Percentiles rank a stretch among this genome's conserved stretches.
Conservation (phyloP, 202 grass and related monocot genomes). For the Musa balbisiana region DNA sequence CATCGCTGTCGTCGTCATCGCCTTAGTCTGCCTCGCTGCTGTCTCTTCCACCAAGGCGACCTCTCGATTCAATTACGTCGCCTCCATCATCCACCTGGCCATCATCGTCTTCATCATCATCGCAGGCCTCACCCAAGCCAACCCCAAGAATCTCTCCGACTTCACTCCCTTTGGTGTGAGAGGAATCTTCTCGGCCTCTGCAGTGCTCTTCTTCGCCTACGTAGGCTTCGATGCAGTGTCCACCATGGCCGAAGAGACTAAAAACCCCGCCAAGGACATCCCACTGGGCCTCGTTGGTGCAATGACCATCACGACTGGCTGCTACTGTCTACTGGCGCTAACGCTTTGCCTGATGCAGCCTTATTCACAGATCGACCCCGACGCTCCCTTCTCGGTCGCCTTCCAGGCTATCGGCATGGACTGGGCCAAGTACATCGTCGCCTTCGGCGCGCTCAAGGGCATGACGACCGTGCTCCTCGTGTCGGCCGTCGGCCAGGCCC, state of each 20-base stretch:
- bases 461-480: slow-evolving; percentile 18
- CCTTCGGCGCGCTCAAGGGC: slow-evolving; percentile 21
- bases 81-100: slow-evolving; percentile 6
- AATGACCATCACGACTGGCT: neutral
- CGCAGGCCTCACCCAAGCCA: slow-evolving; percentile 8
- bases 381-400: slow-evolving; percentile 11
- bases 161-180: slow-evolving; percentile 6
- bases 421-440: slow-evolving; percentile 29
- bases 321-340: neutral
- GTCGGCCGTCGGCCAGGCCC: slow-evolving; percentile 15
- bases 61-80: slow-evolving; percentile 19
- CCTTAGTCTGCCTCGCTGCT: neutral
- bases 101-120: slow-evolving; percentile 19
- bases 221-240: slow-evolving; percentile 19
- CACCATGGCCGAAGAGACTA: slow-evolving; percentile 22
- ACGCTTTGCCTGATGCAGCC: slow-evolving; percentile 12
- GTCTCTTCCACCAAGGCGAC: slow-evolving; percentile 8
- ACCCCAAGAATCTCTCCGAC: neutral
- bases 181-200: slow-evolving; percentile 5
- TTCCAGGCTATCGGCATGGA: slow-evolving; percentile 16
- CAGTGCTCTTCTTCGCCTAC: slow-evolving; percentile 21
- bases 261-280: slow-evolving; percentile 10
- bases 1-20: slow-evolving; percentile 6
- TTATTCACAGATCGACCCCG: neutral
- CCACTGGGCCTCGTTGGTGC: slow-evolving; percentile 4